Percentiles rank a stretch among this genome's conserved stretches.
These are phyloP conservation scores for Clavaria fumosa DNA, from an alignment of 768 basidiomycete species.

Conservation along the genomic window DNA sequence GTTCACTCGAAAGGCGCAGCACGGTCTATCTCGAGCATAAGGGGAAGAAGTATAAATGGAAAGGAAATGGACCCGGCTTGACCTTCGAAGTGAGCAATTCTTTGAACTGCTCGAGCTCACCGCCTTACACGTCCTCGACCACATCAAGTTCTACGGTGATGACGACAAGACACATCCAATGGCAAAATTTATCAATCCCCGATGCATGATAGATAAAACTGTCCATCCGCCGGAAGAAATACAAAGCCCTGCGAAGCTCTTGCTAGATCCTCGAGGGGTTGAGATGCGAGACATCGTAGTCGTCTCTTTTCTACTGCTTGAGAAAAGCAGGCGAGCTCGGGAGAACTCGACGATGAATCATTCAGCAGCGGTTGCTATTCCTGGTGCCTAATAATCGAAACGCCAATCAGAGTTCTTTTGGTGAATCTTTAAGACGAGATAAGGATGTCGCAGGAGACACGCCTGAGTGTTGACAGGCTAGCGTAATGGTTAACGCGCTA, in stretches of 20 bases:
- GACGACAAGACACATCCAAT: slow-evolving; percentile 22
- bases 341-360: slow-evolving; percentile 15
- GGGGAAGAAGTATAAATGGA: slow-evolving; percentile 27
- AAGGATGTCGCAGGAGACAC: too few species aligned
- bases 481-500: slow-evolving; percentile 15
- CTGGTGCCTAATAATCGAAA: too few species aligned
- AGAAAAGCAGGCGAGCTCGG: slow-evolving; percentile 21
- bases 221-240: slow-evolving; percentile 11
- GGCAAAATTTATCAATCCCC: slow-evolving; percentile 22
- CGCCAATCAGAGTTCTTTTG: too few species aligned
- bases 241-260: slow-evolving; percentile 18
- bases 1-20: slow-evolving; percentile 12
- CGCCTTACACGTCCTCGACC: neutral
- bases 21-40: slow-evolving; percentile 20
- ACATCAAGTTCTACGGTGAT: slow-evolving; percentile 20
- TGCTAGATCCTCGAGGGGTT: slow-evolving; percentile 18
- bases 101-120: neutral
- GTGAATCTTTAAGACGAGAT: too few species aligned
- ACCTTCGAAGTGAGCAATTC: slow-evolving; percentile 20
- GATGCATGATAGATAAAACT: slow-evolving; percentile 10
- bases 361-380: slow-evolving; percentile 7
- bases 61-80: slow-evolving; percentile 22
- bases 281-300: slow-evolving; percentile 25
- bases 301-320: slow-evolving; percentile 26
- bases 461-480: slow-evolving; percentile 3